These are phyloP conservation scores for Holtermanniella nyarrowii DNA, from an alignment of 768 basidiomycete genomes.

Conservation along the genomic window DNA sequence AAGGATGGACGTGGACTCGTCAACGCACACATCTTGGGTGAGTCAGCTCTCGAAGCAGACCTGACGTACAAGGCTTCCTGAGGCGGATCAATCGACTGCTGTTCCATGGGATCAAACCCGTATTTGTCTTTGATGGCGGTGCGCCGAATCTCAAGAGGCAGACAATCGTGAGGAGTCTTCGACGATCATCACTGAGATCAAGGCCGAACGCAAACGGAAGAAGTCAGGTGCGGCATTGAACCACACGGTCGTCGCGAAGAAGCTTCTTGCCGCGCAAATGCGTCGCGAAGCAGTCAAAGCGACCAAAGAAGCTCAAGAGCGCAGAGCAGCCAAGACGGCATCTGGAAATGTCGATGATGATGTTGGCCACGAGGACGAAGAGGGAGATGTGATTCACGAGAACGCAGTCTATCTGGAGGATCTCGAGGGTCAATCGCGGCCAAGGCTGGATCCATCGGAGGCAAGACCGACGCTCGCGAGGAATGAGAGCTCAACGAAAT, in stretches of 20 bases:
- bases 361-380: conserved; percentile 47
- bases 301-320: conserved; percentile 31
- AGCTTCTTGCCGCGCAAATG: conserved; percentile 84
- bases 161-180: conserved; percentile 58
- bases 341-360: conserved; percentile 38
- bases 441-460: conserved; percentile 50
- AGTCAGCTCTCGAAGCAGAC: conserved; percentile 1
- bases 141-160: conserved; percentile 79
- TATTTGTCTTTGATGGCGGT: conserved; percentile 97
- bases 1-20: conserved; percentile 82
- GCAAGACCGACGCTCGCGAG: conserved; percentile 29
- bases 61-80: conserved; percentile 23
- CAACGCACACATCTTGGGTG: conserved; percentile 89
- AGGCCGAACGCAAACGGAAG: conserved; percentile 82
- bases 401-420: conserved; percentile 84
- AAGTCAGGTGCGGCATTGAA: conserved; percentile 80
- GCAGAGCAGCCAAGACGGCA: conserved; percentile 14
- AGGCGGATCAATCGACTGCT: conserved; percentile 84
- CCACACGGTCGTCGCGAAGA: conserved; percentile 79
- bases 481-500: neutral
- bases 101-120: conserved; percentile 95
- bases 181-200: neutral
- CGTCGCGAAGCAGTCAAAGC: conserved; percentile 74
- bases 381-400: conserved; percentile 52
- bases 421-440: conserved; percentile 44